Conservation (phyloP, 2,329 filamentous ascomycete genomes). For the Aspergillus latus region DNA sequence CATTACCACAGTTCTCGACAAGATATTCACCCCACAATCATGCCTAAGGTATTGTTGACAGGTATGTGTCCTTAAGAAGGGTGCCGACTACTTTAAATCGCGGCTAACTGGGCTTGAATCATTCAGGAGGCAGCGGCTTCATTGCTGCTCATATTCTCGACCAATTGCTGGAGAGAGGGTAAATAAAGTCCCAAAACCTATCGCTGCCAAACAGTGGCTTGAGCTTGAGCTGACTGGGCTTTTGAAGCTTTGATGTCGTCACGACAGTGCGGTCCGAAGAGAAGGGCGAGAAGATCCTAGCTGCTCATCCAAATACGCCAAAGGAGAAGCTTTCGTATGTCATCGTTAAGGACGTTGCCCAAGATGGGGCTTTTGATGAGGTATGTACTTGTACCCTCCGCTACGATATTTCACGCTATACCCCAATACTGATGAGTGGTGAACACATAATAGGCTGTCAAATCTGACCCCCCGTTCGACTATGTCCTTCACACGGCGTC, state of each 20-base stretch:
- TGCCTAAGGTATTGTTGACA: conserved; percentile 43
- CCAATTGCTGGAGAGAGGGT: conserved; percentile 55
- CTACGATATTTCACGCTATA: background rate
- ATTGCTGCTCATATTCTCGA: conserved; percentile 66
- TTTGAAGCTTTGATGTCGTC: conserved; percentile 57
- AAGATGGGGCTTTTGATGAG: conserved; percentile 67
- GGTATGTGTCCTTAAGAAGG: conserved; percentile 25
- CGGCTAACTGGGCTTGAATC: conserved; percentile 15
- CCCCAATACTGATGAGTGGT: conserved; percentile 3
- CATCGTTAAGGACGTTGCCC: conserved; percentile 71
- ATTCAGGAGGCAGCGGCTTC: conserved; percentile 61
- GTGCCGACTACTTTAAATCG: background rate
- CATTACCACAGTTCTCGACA: no score
- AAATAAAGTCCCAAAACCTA: conserved; percentile 10
- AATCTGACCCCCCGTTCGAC: conserved; percentile 66
- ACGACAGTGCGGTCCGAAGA: conserved; percentile 62
- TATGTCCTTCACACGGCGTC: conserved; percentile 73
- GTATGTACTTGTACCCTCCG: conserved; percentile 28
- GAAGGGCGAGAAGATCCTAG: conserved; percentile 62
- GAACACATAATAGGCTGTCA: conserved; percentile 45
- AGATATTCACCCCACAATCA: conserved; percentile 15
- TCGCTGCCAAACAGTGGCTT: background rate
- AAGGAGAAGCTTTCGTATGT: conserved; percentile 62
- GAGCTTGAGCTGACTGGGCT: conserved; percentile 8
- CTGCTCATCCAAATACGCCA: conserved; percentile 51